These are phyloP conservation scores for Pseudomicrostroma phylloplanum DNA, from an alignment of 1,284 basidiomycete genomes.

Conservation along the genomic window DNA sequence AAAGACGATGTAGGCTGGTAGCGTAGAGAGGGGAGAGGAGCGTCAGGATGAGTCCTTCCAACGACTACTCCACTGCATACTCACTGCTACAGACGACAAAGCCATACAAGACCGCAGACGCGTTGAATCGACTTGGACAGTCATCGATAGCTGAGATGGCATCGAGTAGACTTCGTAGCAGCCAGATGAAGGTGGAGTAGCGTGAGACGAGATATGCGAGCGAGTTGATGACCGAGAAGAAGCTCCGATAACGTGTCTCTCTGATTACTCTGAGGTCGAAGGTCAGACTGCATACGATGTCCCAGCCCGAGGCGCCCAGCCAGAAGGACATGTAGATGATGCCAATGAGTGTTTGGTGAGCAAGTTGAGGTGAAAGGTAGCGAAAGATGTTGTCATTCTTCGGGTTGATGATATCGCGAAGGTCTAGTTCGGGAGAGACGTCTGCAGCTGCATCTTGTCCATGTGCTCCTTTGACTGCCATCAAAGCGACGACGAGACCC, in stretches of 20 bases:
- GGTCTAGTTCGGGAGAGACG: too few relatives aligned
- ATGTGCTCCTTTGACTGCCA: too few relatives aligned
- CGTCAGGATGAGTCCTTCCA: not conserved
- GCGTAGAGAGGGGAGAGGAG: not conserved
- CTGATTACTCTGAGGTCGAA: slow-evolving; percentile 31
- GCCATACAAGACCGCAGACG: slow-evolving; percentile 26
- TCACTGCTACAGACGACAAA: slow-evolving; percentile 26
- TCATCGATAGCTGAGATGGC: slow-evolving; percentile 25
- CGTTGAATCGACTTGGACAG: slow-evolving; percentile 25
- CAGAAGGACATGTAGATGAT: slow-evolving; percentile 39
- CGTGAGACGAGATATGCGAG: slow-evolving; percentile 32
- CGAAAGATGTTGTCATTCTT: slow-evolving; percentile 7
- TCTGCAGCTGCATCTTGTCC: too few relatives aligned
- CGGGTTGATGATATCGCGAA: slow-evolving; percentile 6
- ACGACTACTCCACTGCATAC: not conserved
- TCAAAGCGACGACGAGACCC: too few relatives aligned
- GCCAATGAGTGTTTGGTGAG: slow-evolving; percentile 4
- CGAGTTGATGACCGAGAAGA: slow-evolving; percentile 32
- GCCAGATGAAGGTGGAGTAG: slow-evolving; percentile 33
- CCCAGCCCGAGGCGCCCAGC: slow-evolving; percentile 43
- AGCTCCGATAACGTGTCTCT: slow-evolving; percentile 31
- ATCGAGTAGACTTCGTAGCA: slow-evolving; percentile 28
- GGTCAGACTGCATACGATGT: slow-evolving; percentile 30
- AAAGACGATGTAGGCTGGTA: slow-evolving; percentile 32
- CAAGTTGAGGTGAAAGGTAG: not conserved